These are phyloP conservation scores for Phialocephala subalpina DNA, from an alignment of 2,329 filamentous ascomycete genomes.

Conservation along the genomic window DNA sequence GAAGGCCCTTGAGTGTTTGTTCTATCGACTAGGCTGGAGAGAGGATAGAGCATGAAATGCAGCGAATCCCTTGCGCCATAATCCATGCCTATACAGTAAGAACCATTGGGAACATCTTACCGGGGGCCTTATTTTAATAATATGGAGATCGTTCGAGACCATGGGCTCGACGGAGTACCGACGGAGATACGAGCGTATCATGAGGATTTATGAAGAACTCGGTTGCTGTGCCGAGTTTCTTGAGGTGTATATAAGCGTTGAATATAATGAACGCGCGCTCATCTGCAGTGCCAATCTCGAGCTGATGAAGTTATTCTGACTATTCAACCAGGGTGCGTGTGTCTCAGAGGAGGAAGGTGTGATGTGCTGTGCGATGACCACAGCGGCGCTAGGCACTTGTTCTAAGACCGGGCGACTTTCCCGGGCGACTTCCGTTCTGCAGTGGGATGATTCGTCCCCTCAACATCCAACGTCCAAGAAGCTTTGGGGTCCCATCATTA, in stretches of 20 bases:
- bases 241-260: background rate
- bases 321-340: background rate
- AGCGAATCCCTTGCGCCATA: conserved; percentile 1
- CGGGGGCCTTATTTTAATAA: background rate
- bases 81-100: background rate
- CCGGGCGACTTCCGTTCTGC: background rate
- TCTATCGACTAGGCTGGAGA: background rate
- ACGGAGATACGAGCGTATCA: background rate
- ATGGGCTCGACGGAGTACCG: background rate
- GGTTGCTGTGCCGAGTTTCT: background rate
- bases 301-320: background rate
- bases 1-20: background rate
- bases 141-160: background rate
- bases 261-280: conserved; percentile 2
- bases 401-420: background rate
- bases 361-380: background rate
- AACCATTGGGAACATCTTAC: background rate
- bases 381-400: background rate
- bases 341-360: conserved; percentile 1
- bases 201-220: background rate
- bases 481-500: background rate
- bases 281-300: background rate
- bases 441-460: background rate
- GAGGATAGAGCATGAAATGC: background rate
- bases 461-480: background rate